Conservation (phyloP, 2,329 filamentous ascomycete species). For the Ophiostoma sp. region DNA sequence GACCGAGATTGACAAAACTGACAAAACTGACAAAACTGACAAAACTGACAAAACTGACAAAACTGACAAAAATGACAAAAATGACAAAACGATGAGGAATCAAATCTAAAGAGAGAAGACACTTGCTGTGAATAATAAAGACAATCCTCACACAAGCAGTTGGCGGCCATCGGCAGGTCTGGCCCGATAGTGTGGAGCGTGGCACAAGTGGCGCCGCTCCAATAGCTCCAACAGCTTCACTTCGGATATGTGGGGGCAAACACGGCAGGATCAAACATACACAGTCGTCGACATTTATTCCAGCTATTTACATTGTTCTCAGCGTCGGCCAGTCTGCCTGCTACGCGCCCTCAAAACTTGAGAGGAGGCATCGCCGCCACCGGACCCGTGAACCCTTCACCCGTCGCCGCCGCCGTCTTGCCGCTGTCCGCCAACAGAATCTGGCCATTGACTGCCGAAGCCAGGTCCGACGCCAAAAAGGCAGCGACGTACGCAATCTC, state of each 20-base stretch:
- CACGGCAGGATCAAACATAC: neutral
- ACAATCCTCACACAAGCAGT: neutral
- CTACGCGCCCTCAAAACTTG: neutral
- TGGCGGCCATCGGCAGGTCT: conserved; percentile 21
- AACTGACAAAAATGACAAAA: no score
- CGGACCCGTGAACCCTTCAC: neutral
- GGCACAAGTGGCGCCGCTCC: neutral
- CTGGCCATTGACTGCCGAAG: neutral
- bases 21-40: neutral
- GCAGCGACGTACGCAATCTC: neutral
- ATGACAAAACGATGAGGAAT: neutral
- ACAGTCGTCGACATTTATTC: neutral
- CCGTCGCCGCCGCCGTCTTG: neutral
- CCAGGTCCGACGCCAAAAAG: neutral
- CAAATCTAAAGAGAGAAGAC: no score
- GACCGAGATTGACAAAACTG: neutral
- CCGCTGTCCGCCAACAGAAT: neutral
- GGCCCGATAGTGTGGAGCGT: conserved; percentile 15
- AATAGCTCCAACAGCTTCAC: conserved; percentile 15
- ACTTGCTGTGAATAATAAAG: neutral
- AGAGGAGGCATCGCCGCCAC: neutral
- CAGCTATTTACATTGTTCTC: neutral
- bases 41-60: no score
- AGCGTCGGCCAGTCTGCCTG: neutral
- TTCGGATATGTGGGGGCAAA: neutral